phyloP scores from a whole-genome alignment of 2,329 filamentous ascomycete genomes.

The Colletotrichum gigasporum region DNA sequence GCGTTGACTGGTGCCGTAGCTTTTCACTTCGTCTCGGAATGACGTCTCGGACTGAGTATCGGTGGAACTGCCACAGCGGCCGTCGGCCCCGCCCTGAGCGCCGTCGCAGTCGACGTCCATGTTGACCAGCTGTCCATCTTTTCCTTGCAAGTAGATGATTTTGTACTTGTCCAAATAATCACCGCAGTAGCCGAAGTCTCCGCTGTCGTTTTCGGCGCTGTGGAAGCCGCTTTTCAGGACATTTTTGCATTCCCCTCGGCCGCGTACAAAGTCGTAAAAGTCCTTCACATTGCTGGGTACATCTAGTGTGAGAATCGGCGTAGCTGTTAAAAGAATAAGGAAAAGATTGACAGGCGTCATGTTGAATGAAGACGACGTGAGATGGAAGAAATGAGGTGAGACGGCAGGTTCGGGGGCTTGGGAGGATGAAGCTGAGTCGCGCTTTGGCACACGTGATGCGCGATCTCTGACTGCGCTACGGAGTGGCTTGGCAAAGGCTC shows the following conservation, averaged over 20 bases:
- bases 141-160: constrained; percentile 59
- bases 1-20: constrained; percentile 44
- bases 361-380: neutral
- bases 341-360: neutral
- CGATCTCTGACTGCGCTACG: too few relatives aligned
- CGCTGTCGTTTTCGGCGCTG: constrained; percentile 46
- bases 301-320: constrained; percentile 36
- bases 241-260: constrained; percentile 48
- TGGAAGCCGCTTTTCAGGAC: constrained; percentile 51
- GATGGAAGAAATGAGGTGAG: constrained; percentile 10
- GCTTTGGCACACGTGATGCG: constrained; percentile 25
- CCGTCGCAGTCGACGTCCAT: constrained; percentile 71
- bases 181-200: constrained; percentile 55
- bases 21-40: constrained; percentile 50
- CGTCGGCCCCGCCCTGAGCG: constrained; percentile 51
- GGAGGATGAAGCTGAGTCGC: constrained; percentile 7
- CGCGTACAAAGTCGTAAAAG: constrained; percentile 51
- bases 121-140: constrained; percentile 53
- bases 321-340: neutral
- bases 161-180: constrained; percentile 51
- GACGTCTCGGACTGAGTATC: constrained; percentile 58
- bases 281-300: constrained; percentile 51
- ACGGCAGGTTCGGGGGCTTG: constrained; percentile 6
- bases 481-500: too few relatives aligned
- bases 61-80: constrained; percentile 53